Base-by-base conservation (phyloP, 192 early-diverging fungal genomes). In the Coemansia pectinata region DNA sequence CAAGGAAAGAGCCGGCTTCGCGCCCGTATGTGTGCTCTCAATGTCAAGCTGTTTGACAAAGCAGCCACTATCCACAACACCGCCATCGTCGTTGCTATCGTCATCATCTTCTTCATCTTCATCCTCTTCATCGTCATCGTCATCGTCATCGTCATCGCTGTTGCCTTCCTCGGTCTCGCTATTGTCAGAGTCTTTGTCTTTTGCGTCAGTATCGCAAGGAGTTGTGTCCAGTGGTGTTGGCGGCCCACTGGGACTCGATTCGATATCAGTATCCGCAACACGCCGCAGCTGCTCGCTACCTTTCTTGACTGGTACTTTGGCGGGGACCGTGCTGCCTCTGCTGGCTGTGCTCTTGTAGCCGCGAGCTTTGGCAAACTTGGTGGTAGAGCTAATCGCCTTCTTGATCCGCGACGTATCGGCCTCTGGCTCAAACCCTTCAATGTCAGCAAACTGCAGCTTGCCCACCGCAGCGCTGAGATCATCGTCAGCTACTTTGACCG, bases 341-440 rank as follows among this genome's bases (percentile, higher is more conserved):
- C 47, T 50, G 19, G 47, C 25, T 14, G 25, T 19, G 10, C 19
- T 36, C 29, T 33, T 39, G 64, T 17, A 17, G 27, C 19, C 40
- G 11, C 15, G 40, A 42, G 17, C 38, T 31, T 27, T 57, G 31
- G 14, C 31, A 11, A 25, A 5, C 52, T 55, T 59, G 21, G 38
- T 45, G 27, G 38, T 15, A 63, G 40, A 57, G 17, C 40, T 52
- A 25, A 82, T 63, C 15, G 68, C 65, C 41, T 53, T 66, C 57
- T 77, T 77, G 34, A 81, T 73, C 17, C 68, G 62, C 19, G 34
- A 27, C n/a, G 42, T 15, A 47, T 81, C 79, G 25, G 41, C 62
- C 25, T 72, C 79, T 3, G 79, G 74, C 59, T 62, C 71, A 47
- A 81, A 81, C 10, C 79, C 79, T 50, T 81, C 79, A n/a, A 81